Conservation (phyloP, 2,329 filamentous ascomycete species). For the Phialemonium atrogriseum region DNA sequence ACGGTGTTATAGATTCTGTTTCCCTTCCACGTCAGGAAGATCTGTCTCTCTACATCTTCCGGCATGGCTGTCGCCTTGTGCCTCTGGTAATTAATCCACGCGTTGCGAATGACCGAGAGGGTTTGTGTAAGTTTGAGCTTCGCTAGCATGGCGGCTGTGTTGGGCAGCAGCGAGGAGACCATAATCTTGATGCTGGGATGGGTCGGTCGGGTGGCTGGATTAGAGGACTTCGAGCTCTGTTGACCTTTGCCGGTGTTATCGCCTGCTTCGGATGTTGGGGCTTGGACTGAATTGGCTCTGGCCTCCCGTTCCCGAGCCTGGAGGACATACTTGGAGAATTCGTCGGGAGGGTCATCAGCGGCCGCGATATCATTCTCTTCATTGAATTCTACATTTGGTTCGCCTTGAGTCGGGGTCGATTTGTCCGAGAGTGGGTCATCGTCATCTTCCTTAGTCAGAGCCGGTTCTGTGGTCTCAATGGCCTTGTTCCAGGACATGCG, state of each 20-base stretch:
- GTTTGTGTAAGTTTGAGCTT: constrained; percentile 59
- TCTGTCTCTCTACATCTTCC: constrained; percentile 34
- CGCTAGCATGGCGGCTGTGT: constrained; percentile 41
- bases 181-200: constrained; percentile 57
- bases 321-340: constrained; percentile 36
- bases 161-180: constrained; percentile 58
- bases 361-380: no score
- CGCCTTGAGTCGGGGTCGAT: constrained; percentile 13
- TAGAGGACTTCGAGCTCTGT: no score
- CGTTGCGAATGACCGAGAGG: constrained; percentile 56
- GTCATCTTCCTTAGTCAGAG: constrained; percentile 5
- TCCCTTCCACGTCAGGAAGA: constrained; percentile 75
- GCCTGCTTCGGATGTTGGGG: no score
- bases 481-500: constrained; percentile 6
- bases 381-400: no score
- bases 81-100: constrained; percentile 60
- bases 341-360: constrained; percentile 20
- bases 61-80: constrained; percentile 31
- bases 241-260: no score
- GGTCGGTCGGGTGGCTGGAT: no score
- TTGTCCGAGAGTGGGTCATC: constrained; percentile 3
- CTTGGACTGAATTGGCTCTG: no score
- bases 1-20: constrained; percentile 67
- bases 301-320: constrained; percentile 27
- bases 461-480: constrained; percentile 7